Percentiles rank a stretch among this genome's conserved stretches.
These are phyloP conservation scores for Chiua sp. DNA, from an alignment of 1,284 basidiomycete genomes.

Conservation along the genomic window DNA sequence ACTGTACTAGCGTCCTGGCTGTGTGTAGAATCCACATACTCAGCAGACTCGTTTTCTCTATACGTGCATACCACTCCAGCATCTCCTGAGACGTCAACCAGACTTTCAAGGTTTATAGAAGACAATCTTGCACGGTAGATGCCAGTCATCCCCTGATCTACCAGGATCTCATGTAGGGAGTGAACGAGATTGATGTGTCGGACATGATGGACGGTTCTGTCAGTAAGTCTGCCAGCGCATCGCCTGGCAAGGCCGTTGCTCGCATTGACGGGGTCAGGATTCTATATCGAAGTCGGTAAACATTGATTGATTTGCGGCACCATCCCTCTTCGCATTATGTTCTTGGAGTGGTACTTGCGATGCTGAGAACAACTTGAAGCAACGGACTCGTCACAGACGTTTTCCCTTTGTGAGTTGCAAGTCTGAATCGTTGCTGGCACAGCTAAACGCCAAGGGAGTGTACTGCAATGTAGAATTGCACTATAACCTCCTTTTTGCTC, in stretches of 20 bases:
- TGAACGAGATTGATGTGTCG: constrained; percentile 67
- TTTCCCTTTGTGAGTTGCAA: not conserved
- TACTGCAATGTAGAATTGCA: too few relatives aligned
- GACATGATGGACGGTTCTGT: constrained; percentile 63
- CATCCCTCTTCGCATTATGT: not conserved
- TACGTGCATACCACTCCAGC: constrained; percentile 67
- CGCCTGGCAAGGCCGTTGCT: constrained; percentile 52
- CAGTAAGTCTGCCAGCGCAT: constrained; percentile 64
- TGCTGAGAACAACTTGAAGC: constrained; percentile 17
- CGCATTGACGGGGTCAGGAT: constrained; percentile 40
- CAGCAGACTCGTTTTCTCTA: too few relatives aligned
- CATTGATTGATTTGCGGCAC: not conserved
- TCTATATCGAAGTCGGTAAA: constrained; percentile 19
- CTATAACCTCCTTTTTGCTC: too few relatives aligned
- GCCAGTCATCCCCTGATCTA: constrained; percentile 71
- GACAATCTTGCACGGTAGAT: constrained; percentile 62
- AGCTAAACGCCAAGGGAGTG: too few relatives aligned
- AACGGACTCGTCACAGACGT: constrained; percentile 5
- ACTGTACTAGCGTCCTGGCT: not conserved
- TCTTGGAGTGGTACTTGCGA: not conserved
- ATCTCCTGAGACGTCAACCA: constrained; percentile 60
- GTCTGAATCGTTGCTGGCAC: constrained; percentile 10
- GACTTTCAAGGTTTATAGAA: constrained; percentile 51
- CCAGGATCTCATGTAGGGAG: constrained; percentile 47
- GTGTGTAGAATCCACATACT: too few relatives aligned